phyloP scores from a whole-genome alignment of 306 rosid species.

The Ceratonia siliqua region DNA sequence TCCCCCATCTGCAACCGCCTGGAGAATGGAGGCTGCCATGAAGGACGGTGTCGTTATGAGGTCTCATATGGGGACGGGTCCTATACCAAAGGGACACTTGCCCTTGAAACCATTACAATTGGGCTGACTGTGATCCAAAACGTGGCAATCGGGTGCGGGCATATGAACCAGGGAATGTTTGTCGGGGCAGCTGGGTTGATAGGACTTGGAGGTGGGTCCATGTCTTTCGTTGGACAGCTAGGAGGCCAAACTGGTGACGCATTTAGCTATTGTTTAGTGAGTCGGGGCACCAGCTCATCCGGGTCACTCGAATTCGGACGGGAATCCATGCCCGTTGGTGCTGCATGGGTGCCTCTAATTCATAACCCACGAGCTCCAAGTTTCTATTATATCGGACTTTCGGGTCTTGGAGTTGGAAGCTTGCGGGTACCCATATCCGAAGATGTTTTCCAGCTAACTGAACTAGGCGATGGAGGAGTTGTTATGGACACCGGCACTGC shows the following conservation, averaged over 20 bases:
- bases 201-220: conserved; percentile 86
- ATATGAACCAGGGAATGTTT: conserved; percentile 82
- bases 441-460: conserved; percentile 46
- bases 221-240: conserved; percentile 84
- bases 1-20: conserved; percentile 67
- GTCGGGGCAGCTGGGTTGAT: conserved; percentile 84
- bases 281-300: conserved; percentile 54
- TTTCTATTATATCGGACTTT: conserved; percentile 69
- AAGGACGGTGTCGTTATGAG: conserved; percentile 70
- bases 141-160: conserved; percentile 92
- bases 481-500: conserved; percentile 96
- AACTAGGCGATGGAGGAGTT: conserved; percentile 71
- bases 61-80: conserved; percentile 88
- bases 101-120: conserved; percentile 71
- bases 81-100: conserved; percentile 78
- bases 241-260: conserved; percentile 81
- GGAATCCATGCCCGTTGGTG: conserved; percentile 75
- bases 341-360: conserved; percentile 79
- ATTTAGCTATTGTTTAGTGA: conserved; percentile 69
- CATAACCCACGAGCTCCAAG: conserved; percentile 68
- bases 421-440: conserved; percentile 56
- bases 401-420: conserved; percentile 88
- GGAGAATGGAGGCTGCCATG: conserved; percentile 58
- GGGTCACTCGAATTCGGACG: conserved; percentile 79
- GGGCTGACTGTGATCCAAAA: conserved; percentile 59